These are phyloP conservation scores for Penicillium sp. DNA, from an alignment of 2,329 filamentous ascomycete genomes.

Conservation along the genomic window DNA sequence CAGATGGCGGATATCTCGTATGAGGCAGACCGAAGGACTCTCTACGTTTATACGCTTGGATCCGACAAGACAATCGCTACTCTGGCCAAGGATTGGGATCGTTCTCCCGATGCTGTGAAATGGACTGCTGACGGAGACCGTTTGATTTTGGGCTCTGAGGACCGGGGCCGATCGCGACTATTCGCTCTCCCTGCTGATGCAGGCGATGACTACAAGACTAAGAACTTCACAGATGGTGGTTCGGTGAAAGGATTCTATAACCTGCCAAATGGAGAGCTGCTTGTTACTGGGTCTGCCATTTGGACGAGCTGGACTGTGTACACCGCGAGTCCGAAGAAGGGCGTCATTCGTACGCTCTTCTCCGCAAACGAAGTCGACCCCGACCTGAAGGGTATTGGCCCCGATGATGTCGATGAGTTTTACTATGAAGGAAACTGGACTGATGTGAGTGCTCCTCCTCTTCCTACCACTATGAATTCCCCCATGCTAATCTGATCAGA, in stretches of 20 bases:
- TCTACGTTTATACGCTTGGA: constrained; percentile 48
- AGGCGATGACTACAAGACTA: constrained; percentile 36
- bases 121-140: constrained; percentile 61
- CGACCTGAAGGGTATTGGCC: constrained; percentile 40
- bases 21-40: constrained; percentile 71
- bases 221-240: constrained; percentile 43
- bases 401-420: constrained; percentile 42
- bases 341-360: constrained; percentile 33
- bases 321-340: constrained; percentile 34
- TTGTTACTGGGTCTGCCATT: constrained; percentile 40
- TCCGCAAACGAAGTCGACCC: constrained; percentile 45
- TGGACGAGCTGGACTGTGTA: constrained; percentile 43
- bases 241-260: constrained; percentile 34
- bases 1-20: constrained; percentile 79
- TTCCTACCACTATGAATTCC: not conserved
- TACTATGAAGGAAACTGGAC: constrained; percentile 43
- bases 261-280: constrained; percentile 34
- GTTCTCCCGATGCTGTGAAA: constrained; percentile 54
- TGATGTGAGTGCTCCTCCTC: constrained; percentile 27
- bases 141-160: constrained; percentile 76
- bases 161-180: constrained; percentile 60
- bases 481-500: constrained; percentile 28
- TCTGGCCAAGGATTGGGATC: constrained; percentile 54
- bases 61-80: constrained; percentile 41
- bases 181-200: constrained; percentile 42